Evolutionary conservation across 1,284 basidiomycete species (phyloP), one percentile per base, ranked within the genome.

Genomic region (Rhizoctonia solani): DNA sequence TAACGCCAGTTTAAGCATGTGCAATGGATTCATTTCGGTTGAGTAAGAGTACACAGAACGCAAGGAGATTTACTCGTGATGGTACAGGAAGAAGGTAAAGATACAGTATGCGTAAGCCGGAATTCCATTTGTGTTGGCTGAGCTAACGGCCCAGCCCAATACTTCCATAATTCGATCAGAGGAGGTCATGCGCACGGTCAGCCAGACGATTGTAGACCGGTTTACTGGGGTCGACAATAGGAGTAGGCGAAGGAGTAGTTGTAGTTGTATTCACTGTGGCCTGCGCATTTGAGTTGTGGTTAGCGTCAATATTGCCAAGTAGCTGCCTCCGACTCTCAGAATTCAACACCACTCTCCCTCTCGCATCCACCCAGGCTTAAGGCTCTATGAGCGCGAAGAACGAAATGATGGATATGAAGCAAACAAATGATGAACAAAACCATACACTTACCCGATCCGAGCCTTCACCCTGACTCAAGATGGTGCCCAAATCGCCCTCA

Each of bases 331-430:
- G 30, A 23, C 2, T 19, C 6, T 9, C 29, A 49, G n/a, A 11
- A 41, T 23, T 37, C 37, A 63, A 50, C 59, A 63, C 59, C 59
- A 63, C 34, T 53, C 59, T 5, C 49, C 46, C 23, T 63, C 59
- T 21, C 49, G n/a, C 21, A 63, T 14, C 59, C 59, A 63, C 34
- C 59, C 59, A 23, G 59, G 46, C n/a, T 29, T 37, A 34, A 63
- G 49, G 27, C 49, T 63, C 59, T 63, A 52, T 46, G 9, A 37
- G 23, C 47, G 47, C 23, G 59, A 42, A n/a, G n/a, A n/a, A n/a
- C n/a, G n/a, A n/a, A n/a, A n/a, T n/a, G n/a, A n/a, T n/a, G n/a
- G n/a, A n/a, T n/a, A n/a, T n/a, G n/a, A n/a, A n/a, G n/a, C n/a
- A n/a, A n/a, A n/a, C n/a, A n/a, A n/a, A n/a, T n/a, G n/a, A n/a